phyloP scores from a whole-genome alignment of 2,329 filamentous ascomycete species.

The Colletotrichum falcatum region DNA sequence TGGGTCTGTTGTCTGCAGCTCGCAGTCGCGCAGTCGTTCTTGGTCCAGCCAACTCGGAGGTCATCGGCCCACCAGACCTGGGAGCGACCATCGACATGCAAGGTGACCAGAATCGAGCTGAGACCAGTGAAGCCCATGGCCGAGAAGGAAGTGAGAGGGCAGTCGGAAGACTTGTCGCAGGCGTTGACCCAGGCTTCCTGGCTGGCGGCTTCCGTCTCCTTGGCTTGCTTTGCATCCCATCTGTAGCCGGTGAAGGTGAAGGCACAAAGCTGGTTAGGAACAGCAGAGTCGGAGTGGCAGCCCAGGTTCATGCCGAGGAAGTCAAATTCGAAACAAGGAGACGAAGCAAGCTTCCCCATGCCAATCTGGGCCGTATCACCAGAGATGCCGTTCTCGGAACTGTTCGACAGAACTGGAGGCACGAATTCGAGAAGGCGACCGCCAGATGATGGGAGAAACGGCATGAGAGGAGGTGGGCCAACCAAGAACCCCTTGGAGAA shows the following conservation, averaged over 20 bases:
- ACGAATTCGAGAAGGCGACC: conserved; percentile 56
- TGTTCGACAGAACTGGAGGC: conserved; percentile 50
- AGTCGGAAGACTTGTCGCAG: conserved; percentile 52
- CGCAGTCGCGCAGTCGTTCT: conserved; percentile 55
- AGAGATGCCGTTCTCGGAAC: conserved; percentile 42
- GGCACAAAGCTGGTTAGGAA: conserved; percentile 52
- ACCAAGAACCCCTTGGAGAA: conserved; percentile 57
- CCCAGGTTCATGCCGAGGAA: conserved; percentile 55
- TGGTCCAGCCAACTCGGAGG: conserved; percentile 55
- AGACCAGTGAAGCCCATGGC: conserved; percentile 54
- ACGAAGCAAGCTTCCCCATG: conserved; percentile 52
- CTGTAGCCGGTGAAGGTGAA: conserved; percentile 57
- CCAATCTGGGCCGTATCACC: conserved; percentile 55
- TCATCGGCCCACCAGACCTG: conserved; percentile 58
- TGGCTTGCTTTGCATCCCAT: conserved; percentile 49
- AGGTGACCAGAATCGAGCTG: conserved; percentile 53
- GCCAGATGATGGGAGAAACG: conserved; percentile 54
- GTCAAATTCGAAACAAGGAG: conserved; percentile 55
- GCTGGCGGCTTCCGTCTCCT: conserved; percentile 46
- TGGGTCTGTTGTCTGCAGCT: conserved; percentile 47
- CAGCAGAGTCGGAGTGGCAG: conserved; percentile 43
- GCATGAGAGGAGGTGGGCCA: conserved; percentile 50
- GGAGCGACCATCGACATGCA: conserved; percentile 53
- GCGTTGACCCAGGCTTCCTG: conserved; percentile 56
- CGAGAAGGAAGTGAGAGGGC: conserved; percentile 51